Percentiles rank a stretch among this genome's conserved stretches.
phyloP scores from a whole-genome alignment of 2,329 filamentous ascomycete genomes.

The Lecanosticta acicola region DNA sequence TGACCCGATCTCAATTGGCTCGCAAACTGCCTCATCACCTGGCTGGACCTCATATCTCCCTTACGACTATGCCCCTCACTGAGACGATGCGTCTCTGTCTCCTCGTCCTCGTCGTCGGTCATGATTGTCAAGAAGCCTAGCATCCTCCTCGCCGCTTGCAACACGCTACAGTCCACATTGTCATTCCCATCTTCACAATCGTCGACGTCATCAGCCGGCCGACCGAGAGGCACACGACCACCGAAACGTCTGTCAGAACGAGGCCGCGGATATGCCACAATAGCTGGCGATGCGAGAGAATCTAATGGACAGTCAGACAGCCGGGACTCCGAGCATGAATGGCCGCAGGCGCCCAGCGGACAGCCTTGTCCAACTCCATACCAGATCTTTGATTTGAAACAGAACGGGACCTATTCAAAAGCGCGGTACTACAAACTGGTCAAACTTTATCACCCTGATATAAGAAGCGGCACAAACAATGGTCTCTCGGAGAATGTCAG shows the following conservation, averaged over 20 bases:
- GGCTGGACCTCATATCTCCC: conserved; percentile 1
- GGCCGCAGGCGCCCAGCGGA: conserved; percentile 34
- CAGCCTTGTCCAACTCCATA: conserved; percentile 68
- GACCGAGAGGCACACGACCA: conserved; percentile 30
- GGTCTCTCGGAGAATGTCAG: conserved; percentile 55
- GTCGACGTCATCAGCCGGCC: conserved; percentile 40
- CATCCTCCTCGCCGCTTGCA: conserved; percentile 30
- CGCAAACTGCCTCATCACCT: conserved; percentile 7
- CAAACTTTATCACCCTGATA: conserved; percentile 91
- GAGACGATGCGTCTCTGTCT: conserved; percentile 21
- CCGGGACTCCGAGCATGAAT: conserved; percentile 21
- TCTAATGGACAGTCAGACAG: conserved; percentile 22
- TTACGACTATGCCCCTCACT: conserved; percentile 2
- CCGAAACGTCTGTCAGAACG: conserved; percentile 10
- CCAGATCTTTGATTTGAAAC: conserved; percentile 68
- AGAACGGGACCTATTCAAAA: conserved; percentile 70
- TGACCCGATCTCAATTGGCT: conserved; percentile 1
- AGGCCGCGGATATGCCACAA: conserved; percentile 28
- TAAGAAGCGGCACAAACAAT: conserved; percentile 43
- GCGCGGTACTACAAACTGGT: conserved; percentile 81
- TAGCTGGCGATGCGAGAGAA: conserved; percentile 23
- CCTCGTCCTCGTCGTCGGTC: conserved; percentile 10
- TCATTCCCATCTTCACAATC: conserved; percentile 22
- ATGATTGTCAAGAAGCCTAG: conserved; percentile 38
- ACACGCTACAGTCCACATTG: conserved; percentile 23